A percentile compares a stretch with the other conserved stretches of the same genome.
Conservation (phyloP, 305 asterid species). For the Fraxinus ornus region DNA sequence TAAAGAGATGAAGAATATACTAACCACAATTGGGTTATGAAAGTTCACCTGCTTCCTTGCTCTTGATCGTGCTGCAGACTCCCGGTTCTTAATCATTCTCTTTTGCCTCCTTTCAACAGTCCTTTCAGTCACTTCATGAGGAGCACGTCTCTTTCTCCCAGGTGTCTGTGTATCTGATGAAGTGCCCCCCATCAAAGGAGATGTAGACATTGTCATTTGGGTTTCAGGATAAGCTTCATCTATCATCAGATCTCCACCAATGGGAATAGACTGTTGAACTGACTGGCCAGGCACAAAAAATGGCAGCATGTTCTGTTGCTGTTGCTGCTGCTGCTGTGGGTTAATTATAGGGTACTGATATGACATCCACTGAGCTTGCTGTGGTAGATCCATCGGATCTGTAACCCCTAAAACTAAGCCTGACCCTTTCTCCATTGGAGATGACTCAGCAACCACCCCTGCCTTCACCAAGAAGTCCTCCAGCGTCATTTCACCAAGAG, state of each 20-base stretch:
- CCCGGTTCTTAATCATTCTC: constrained; percentile 95
- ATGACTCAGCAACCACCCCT: constrained; percentile 72
- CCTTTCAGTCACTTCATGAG: constrained; percentile 69
- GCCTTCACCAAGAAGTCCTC: constrained; percentile 97
- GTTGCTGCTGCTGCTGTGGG: constrained; percentile 39
- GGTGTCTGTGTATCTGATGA: constrained; percentile 72
- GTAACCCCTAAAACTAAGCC: constrained; percentile 35
- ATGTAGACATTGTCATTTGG: constrained; percentile 54
- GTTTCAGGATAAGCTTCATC: constrained; percentile 56
- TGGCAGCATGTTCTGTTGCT: constrained; percentile 37
- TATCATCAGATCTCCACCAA: constrained; percentile 50
- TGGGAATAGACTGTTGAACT: constrained; percentile 51
- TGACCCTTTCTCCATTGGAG: constrained; percentile 30
- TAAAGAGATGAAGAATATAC: constrained; percentile 8
- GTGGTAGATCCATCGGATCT: constrained; percentile 37
- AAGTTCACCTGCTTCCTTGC: constrained; percentile 84
- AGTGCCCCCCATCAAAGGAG: constrained; percentile 75
- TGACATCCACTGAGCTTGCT: constrained; percentile 65
- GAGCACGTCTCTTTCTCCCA: constrained; percentile 69
- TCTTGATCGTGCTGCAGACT: constrained; percentile 95
- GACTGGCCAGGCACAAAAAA: constrained; percentile 55
- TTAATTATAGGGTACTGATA: constrained; percentile 49
- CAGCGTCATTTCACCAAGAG: constrained; percentile 84
- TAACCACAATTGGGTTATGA: constrained; percentile 1
- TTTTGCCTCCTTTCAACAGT: constrained; percentile 93